Evolutionary conservation across 768 basidiomycete species (phyloP), one percentile per base, ranked within the genome.

Genomic region (Lactifluus echinatus): DNA sequence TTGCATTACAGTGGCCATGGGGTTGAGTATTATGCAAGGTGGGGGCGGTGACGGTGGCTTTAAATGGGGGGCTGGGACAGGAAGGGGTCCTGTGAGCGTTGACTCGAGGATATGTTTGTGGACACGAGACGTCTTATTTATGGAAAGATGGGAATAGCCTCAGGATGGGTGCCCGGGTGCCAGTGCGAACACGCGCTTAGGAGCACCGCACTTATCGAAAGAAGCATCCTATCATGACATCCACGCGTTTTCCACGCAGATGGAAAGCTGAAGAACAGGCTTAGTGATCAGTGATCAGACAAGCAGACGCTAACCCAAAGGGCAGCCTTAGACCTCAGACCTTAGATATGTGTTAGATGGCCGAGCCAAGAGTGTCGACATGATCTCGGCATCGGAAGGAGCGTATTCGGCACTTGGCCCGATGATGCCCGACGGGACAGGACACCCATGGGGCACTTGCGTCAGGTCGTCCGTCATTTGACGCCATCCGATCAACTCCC

Each of bases 1-100:
- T 48, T 59, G 58, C 48, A 55, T 23, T 7, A 47, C 42, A 7
- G 53, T 50, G 34, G 58, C 53, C 58, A 51, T 57, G 15, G 8
- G 12, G 10, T 19, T 11, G 11, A 4, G n/a, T 10, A n/a, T n/a
- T n/a, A n/a, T n/a, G n/a, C 33, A 2, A n/a, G 23, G 7, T 12
- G 21, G n/a, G 44, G 33, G 40, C 19, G 6, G 36, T 24, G 12
- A 39, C 11, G 3, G 19, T 8, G n/a, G n/a, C n/a, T n/a, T n/a
- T n/a, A 29, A 26, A 5, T 31, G 31, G 34, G 17, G 33, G 39
- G 4, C 23, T 45, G n/a, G n/a, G 31, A 43, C 1, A 19, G 26
- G 28, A 37, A 36, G 21, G 55, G 49, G 45, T 2, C 23, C 19
- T 10, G n/a, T 26, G 31, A 31, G 39, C 4, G 36, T 43, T 48